These are phyloP conservation scores for Sideroxylon spinosum DNA, from an alignment of 179 eudicot species.

Conservation along the genomic window DNA sequence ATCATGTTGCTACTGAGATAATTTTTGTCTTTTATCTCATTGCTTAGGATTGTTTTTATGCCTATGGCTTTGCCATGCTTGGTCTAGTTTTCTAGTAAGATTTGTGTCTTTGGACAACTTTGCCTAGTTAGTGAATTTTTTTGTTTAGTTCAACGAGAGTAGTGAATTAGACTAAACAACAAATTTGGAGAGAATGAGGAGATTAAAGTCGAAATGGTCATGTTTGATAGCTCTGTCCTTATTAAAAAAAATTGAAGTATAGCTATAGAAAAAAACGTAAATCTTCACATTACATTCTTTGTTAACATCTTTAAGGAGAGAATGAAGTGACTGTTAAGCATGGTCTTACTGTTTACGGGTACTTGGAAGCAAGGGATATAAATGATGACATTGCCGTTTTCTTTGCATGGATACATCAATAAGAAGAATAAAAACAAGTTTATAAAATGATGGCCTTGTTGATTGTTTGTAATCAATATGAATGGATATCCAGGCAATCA, in stretches of 20 bases:
- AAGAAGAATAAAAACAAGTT: constrained; percentile 64
- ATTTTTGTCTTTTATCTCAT: no score
- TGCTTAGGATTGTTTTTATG: no score
- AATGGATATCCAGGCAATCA: neutral
- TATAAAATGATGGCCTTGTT: no score
- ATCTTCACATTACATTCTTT: constrained; percentile 60
- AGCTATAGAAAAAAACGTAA: constrained; percentile 42
- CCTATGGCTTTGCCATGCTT: no score
- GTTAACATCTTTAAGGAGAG: constrained; percentile 54
- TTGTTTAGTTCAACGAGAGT: constrained; percentile 28
- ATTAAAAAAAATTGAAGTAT: constrained; percentile 28
- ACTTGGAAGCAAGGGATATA: constrained; percentile 74
- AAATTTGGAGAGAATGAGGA: constrained; percentile 60
- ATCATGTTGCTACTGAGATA: no score
- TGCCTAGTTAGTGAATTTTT: no score
- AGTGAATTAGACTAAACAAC: constrained; percentile 69
- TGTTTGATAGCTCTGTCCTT: constrained; percentile 69
- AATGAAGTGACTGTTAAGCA: constrained; percentile 33
- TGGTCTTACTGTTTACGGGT: no score
- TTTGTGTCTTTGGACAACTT: no score
- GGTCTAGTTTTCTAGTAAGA: no score
- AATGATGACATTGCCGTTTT: constrained; percentile 60
- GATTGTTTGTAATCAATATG: neutral
- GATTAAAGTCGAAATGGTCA: constrained; percentile 75
- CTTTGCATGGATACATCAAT: constrained; percentile 56